Percentiles rank a stretch among this genome's conserved stretches.
These are phyloP conservation scores for Sporobolomyces pararoseus DNA, from an alignment of 768 basidiomycete species.

Conservation along the genomic window DNA sequence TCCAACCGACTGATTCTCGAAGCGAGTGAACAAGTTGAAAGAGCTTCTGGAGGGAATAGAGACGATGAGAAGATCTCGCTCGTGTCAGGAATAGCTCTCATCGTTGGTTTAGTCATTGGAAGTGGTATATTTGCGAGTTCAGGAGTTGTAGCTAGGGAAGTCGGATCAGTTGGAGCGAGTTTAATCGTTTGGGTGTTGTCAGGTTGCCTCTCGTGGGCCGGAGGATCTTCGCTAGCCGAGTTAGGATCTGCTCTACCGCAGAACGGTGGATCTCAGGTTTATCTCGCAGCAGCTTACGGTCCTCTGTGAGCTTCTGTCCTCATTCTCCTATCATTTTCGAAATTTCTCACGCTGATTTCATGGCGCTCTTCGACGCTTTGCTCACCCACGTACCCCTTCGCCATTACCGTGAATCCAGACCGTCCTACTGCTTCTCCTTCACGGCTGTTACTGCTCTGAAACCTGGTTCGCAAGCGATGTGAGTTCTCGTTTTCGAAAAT, in stretches of 20 bases:
- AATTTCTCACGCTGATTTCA: background rate
- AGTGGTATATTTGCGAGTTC: conserved; percentile 40
- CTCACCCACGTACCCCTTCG: too few species aligned
- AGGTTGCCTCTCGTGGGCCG: conserved; percentile 88
- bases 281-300: conserved; percentile 44
- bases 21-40: background rate
- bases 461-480: conserved; percentile 35
- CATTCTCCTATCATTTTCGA: conserved; percentile 57
- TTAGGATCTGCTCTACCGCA: conserved; percentile 76
- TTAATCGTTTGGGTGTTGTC: conserved; percentile 76
- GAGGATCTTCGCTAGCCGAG: conserved; percentile 55
- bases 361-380: too few species aligned
- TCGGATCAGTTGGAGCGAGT: conserved; percentile 84
- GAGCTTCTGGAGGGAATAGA: background rate
- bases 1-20: background rate
- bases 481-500: background rate
- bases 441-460: conserved; percentile 83
- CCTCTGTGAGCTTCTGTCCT: conserved; percentile 66
- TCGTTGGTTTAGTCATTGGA: conserved; percentile 41
- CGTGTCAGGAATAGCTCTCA: conserved; percentile 33
- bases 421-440: conserved; percentile 89
- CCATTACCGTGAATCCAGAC: too few species aligned
- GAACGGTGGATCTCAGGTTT: conserved; percentile 58
- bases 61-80: conserved; percentile 32
- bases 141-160: conserved; percentile 83